phyloP scores from a whole-genome alignment of 495 filamentous ascomycete species.

The Trichoderma reesei region DNA sequence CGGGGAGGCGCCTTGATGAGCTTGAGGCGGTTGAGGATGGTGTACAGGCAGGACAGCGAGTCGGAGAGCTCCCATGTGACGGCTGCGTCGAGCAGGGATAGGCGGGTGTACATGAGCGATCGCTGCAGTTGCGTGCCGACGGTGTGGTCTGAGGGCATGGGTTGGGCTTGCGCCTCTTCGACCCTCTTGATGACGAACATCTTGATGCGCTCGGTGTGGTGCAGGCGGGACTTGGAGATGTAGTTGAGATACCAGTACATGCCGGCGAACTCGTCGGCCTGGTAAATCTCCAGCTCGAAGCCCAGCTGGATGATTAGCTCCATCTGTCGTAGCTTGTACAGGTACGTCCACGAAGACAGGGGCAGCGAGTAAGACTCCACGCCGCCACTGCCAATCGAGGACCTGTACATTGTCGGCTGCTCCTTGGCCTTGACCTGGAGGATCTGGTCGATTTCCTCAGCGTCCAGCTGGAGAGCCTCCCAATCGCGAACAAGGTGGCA shows the following conservation, averaged over 20 bases:
- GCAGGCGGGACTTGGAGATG: constrained; percentile 42
- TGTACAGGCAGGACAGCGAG: constrained; percentile 56
- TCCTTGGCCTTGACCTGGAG: constrained; percentile 53
- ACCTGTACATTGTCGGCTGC: constrained; percentile 12
- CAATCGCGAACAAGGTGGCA: constrained; percentile 74
- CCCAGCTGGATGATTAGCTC: constrained; percentile 84
- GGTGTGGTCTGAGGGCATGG: constrained; percentile 17
- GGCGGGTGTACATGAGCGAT: constrained; percentile 49
- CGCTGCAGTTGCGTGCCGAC: constrained; percentile 40
- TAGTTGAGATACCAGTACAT: constrained; percentile 83
- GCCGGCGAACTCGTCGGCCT: constrained; percentile 70
- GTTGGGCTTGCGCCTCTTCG: constrained; percentile 20
- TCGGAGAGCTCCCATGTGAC: constrained; percentile 63
- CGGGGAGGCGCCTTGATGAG: constrained; percentile 49
- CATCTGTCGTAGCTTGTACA: constrained; percentile 80
- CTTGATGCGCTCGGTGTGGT: constrained; percentile 62
- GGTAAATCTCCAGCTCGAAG: constrained; percentile 90
- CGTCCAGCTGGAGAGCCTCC: constrained; percentile 77
- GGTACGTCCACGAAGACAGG: constrained; percentile 78
- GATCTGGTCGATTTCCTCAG: constrained; percentile 67
- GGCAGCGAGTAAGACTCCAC: constrained; percentile 46
- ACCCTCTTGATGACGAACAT: constrained; percentile 42
- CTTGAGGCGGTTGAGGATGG: constrained; percentile 49
- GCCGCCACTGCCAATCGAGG: constrained; percentile 16
- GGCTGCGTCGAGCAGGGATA: constrained; percentile 54